These are phyloP conservation scores for Asterionellopsis glacialis DNA, from an alignment of 108 stramenopile species.

Conservation along the genomic window DNA sequence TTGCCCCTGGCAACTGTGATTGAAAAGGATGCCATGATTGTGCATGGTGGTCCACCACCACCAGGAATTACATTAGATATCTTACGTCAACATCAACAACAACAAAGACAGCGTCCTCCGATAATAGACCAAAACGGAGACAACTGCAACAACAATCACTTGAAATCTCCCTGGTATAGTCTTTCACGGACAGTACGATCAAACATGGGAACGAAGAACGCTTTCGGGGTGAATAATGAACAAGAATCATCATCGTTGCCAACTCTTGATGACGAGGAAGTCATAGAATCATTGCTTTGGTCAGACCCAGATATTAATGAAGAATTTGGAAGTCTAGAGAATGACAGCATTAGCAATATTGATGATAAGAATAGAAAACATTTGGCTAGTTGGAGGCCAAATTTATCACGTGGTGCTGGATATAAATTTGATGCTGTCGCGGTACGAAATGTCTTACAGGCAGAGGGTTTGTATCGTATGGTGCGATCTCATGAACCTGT, in stretches of 20 bases:
- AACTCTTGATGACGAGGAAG: not conserved
- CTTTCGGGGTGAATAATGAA: not conserved
- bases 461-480: slow-evolving; percentile 9
- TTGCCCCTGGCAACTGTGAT: slow-evolving; percentile 11
- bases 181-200: slow-evolving; percentile 4
- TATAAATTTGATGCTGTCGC: slow-evolving; percentile 12
- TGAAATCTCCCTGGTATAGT: not conserved
- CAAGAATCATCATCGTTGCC: not conserved
- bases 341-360: not conserved
- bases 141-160: too few species aligned
- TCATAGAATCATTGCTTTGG: slow-evolving; percentile 20
- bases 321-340: not conserved
- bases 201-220: not conserved
- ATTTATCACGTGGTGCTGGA: slow-evolving; percentile 15
- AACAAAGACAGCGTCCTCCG: not conserved
- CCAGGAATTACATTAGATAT: not conserved
- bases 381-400: slow-evolving; percentile 5
- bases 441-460: not conserved
- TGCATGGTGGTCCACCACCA: slow-evolving; percentile 24
- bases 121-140: too few species aligned
- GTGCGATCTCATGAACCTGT: slow-evolving; percentile 21
- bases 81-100: not conserved
- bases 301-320: slow-evolving; percentile 16
- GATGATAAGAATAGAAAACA: not conserved
- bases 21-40: slow-evolving; percentile 18